Percentiles rank a stretch among this genome's conserved stretches.
Conservation (phyloP, 139 green algal species). For the Tetradesmus lagerheimii region DNA sequence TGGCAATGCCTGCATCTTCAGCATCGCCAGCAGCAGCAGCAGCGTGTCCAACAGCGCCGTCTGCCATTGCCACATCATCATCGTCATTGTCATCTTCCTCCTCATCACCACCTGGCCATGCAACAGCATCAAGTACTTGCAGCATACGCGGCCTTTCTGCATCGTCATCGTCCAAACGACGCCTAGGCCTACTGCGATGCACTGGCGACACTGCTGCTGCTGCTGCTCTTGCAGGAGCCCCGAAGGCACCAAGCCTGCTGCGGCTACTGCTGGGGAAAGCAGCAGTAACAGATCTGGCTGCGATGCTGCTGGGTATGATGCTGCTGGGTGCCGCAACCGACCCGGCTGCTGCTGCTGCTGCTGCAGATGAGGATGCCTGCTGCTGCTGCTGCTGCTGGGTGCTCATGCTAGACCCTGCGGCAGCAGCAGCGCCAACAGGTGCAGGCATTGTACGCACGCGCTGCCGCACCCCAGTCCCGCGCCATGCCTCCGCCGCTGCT, state of each 20-base stretch:
- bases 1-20: background rate
- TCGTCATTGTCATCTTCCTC: background rate
- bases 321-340: background rate
- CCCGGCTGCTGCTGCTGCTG: background rate
- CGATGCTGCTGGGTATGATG: background rate
- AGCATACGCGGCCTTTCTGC: background rate
- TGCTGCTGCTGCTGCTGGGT: constrained; percentile 11
- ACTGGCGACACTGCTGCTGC: background rate
- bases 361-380: background rate
- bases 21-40: background rate
- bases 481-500: background rate
- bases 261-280: background rate
- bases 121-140: background rate
- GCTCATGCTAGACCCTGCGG: background rate
- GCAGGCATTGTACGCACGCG: background rate
- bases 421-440: background rate
- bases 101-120: background rate
- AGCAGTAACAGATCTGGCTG: background rate
- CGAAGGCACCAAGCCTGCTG: background rate
- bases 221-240: background rate
- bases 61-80: background rate
- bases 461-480: background rate
- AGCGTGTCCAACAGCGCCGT: background rate
- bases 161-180: background rate
- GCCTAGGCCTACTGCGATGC: background rate